These are phyloP conservation scores for Vinca minor DNA, from an alignment of 257 asterid species.

Conservation along the genomic window DNA sequence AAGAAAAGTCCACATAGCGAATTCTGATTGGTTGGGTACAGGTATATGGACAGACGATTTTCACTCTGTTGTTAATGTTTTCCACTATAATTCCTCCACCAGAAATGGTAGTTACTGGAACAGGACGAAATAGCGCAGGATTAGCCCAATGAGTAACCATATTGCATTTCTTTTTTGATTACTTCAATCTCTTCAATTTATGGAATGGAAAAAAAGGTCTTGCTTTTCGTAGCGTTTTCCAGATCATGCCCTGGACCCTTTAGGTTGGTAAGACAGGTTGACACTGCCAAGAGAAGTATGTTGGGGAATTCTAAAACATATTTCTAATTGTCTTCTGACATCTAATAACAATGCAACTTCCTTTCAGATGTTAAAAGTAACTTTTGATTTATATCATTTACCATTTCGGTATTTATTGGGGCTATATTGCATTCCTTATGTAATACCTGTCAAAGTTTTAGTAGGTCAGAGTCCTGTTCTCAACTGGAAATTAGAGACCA, in stretches of 20 bases:
- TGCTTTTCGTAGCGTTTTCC: neutral
- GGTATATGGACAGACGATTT: too few species aligned
- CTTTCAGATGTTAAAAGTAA: neutral
- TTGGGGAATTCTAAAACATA: neutral
- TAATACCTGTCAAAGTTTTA: neutral
- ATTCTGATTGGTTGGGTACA: too few species aligned
- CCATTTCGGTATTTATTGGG: neutral
- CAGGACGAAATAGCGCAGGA: neutral
- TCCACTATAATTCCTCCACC: neutral
- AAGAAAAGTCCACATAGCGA: too few species aligned
- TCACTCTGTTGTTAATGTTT: neutral
- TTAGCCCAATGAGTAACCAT: too few species aligned
- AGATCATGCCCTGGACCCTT: constrained; percentile 1
- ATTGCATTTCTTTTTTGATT: neutral
- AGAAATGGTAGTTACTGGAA: neutral
- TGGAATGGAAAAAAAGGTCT: neutral
- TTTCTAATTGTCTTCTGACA: neutral
- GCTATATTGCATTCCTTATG: neutral
- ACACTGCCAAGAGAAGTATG: neutral
- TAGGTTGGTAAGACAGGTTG: neutral
- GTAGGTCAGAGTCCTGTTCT: neutral
- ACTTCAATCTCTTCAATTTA: neutral
- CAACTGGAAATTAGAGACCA: neutral
- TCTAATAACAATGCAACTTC: neutral
- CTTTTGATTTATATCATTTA: neutral